A percentile compares a stretch with the other conserved stretches of the same genome.
phyloP scores from a whole-genome alignment of 176 grass and related monocot species.

The Cenchrus purpureus region DNA sequence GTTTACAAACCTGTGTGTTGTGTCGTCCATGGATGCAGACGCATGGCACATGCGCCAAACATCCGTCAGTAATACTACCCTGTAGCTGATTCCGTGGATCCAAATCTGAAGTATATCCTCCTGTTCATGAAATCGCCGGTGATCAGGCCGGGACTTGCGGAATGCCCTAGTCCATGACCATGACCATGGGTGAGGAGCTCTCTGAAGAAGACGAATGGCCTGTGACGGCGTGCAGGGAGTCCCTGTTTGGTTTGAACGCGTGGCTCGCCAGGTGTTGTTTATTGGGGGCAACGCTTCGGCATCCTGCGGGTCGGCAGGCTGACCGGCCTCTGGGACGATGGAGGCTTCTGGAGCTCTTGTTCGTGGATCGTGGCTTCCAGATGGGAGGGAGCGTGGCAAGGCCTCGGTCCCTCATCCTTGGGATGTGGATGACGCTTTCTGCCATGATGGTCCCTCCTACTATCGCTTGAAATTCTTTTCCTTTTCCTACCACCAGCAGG shows the following conservation, averaged over 20 bases:
- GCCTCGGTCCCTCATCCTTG: no score
- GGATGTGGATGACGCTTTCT: no score
- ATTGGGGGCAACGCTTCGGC: background rate
- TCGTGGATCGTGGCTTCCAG: no score
- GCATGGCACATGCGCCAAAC: background rate
- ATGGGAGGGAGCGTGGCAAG: no score
- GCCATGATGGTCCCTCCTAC: no score
- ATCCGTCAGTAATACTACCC: slow-evolving; percentile 27
- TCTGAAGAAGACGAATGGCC: background rate
- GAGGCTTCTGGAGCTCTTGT: background rate
- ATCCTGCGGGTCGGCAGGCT: no score
- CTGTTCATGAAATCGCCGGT: background rate
- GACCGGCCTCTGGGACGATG: no score
- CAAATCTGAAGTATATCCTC: background rate
- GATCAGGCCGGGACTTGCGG: background rate
- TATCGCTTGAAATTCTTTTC: no score
- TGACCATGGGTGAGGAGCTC: background rate
- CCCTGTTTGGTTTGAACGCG: background rate
- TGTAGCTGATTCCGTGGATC: background rate
- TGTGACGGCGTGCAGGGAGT: no score
- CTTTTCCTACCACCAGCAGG: no score
- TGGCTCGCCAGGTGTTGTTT: background rate
- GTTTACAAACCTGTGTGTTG: slow-evolving; percentile 19
- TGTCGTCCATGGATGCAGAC: slow-evolving; percentile 12
- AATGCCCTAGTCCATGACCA: background rate